Base-by-base conservation (phyloP, 768 basidiomycete genomes). In the Favolaschia claudopus region DNA sequence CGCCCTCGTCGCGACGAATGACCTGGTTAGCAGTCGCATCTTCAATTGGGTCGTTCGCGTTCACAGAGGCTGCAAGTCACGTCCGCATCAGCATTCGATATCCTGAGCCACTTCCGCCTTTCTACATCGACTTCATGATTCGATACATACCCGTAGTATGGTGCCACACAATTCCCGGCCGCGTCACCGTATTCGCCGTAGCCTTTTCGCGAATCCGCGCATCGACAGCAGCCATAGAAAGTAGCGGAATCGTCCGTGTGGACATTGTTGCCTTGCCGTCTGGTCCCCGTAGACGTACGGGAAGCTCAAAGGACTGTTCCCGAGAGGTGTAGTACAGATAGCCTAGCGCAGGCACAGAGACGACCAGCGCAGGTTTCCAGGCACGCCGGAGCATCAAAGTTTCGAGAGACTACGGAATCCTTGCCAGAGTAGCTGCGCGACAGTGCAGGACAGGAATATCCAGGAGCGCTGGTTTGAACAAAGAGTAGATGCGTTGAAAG, bases 31-130 rank as follows among this genome's bases (percentile, higher is more conserved):
- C 85, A 63, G 89, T 84, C 24, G 94, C 88, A 70, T 99, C 97
- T 74, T 99, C 97, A 48, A 97, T 88, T 8, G 95, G 93, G 58
- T 91, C 85, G 69, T 99, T 99, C 4, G 94, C 90, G 1, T 92
- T 79, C 32, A 99, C 77, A 31, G 82, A 84, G 17, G 93, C 92
- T 63, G 31, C 40, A 14, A 7, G 3, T 15, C 14, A 43, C 4
- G 27, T 24, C 20, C 29, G 27, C 12, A 20, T 9, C n/a, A n/a
- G n/a, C n/a, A n/a, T n/a, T n/a, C n/a, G n/a, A n/a, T n/a, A n/a
- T n/a, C n/a, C n/a, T n/a, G n/a, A n/a, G n/a, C n/a, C n/a, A n/a
- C n/a, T n/a, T n/a, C n/a, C n/a, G n/a, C n/a, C n/a, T n/a, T n/a
- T n/a, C n/a, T n/a, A n/a, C n/a, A n/a, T n/a, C n/a, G n/a, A n/a